Evolutionary conservation across 345 rosid genomes (phyloP).

Genomic region (Anastatica hierochuntica): DNA sequence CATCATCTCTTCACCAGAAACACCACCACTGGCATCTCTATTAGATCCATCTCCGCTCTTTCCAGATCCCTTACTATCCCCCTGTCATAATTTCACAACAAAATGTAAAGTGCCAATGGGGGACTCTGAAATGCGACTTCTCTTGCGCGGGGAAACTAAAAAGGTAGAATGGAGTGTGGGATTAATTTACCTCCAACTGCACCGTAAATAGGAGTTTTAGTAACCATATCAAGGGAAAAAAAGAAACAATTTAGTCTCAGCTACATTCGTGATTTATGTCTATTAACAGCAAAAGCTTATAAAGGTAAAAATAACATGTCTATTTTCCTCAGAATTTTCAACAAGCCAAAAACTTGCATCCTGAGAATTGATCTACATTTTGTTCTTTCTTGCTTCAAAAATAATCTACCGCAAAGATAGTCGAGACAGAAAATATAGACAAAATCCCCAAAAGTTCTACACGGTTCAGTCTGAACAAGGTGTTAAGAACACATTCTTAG

Average conservation of each 20-base stretch:
- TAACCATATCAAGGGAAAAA: slow-evolving; percentile 14
- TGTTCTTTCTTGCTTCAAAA: too few species aligned
- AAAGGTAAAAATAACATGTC: not conserved
- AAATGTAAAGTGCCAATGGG: not conserved
- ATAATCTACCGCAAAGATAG: not conserved
- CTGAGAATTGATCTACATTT: not conserved
- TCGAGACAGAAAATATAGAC: not conserved
- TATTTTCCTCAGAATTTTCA: too few species aligned
- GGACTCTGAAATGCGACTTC: not conserved
- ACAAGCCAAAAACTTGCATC: not conserved
- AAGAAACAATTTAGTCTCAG: slow-evolving; percentile 6
- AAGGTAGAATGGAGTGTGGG: not conserved
- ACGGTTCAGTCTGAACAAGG: not conserved
- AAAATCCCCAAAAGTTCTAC: not conserved
- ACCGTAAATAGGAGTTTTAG: slow-evolving; percentile 9
- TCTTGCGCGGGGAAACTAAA: too few species aligned
- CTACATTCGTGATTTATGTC: too few species aligned
- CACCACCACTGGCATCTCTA: slow-evolving; percentile 43
- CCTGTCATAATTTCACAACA: slow-evolving; percentile 31
- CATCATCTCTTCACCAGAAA: slow-evolving; percentile 45
- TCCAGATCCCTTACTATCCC: slow-evolving; percentile 62
- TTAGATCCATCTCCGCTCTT: slow-evolving; percentile 54
- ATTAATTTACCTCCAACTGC: slow-evolving; percentile 65
- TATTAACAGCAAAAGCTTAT: not conserved
- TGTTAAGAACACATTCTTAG: too few species aligned